Evolutionary conservation across 2,329 filamentous ascomycete species (phyloP).

Genomic region (Pyricularia grisea): DNA sequence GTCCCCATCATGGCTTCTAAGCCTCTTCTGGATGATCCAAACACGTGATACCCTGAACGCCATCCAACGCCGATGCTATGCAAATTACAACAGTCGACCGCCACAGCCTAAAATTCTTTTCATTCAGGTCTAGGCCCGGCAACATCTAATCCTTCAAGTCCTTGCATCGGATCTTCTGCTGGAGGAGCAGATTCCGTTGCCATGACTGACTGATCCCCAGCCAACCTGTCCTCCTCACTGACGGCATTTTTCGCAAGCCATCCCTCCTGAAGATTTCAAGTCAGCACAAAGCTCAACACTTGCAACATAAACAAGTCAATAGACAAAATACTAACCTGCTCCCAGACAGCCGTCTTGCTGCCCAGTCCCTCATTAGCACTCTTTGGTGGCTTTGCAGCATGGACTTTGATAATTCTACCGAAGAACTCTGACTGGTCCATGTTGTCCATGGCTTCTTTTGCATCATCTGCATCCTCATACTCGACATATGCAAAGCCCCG

Average conservation of each 20-base stretch:
- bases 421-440: slow-evolving; percentile 98
- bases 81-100: slow-evolving; percentile 9
- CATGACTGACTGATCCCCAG: slow-evolving; percentile 41
- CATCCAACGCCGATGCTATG: slow-evolving; percentile 38
- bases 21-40: neutral
- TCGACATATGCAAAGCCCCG: slow-evolving; percentile 96
- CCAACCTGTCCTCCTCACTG: slow-evolving; percentile 65
- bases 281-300: neutral
- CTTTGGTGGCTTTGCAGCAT: slow-evolving; percentile 85
- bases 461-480: slow-evolving; percentile 77
- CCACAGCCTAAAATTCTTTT: slow-evolving; percentile 13
- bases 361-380: slow-evolving; percentile 79
- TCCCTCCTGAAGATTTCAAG: slow-evolving; percentile 56
- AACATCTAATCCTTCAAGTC: slow-evolving; percentile 84
- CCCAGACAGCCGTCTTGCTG: slow-evolving; percentile 92
- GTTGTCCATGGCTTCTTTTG: slow-evolving; percentile 93
- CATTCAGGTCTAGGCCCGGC: slow-evolving; percentile 78
- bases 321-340: slow-evolving; percentile 59
- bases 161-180: slow-evolving; percentile 86
- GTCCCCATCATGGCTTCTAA: neutral
- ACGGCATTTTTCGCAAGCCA: slow-evolving; percentile 86
- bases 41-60: slow-evolving; percentile 5
- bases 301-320: neutral
- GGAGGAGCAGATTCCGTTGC: slow-evolving; percentile 31
- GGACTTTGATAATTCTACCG: slow-evolving; percentile 85